Percentiles rank a stretch among this genome's conserved stretches.
Evolutionary conservation across 345 rosid species (phyloP).

Genomic region (Lepidium aucheri): DNA sequence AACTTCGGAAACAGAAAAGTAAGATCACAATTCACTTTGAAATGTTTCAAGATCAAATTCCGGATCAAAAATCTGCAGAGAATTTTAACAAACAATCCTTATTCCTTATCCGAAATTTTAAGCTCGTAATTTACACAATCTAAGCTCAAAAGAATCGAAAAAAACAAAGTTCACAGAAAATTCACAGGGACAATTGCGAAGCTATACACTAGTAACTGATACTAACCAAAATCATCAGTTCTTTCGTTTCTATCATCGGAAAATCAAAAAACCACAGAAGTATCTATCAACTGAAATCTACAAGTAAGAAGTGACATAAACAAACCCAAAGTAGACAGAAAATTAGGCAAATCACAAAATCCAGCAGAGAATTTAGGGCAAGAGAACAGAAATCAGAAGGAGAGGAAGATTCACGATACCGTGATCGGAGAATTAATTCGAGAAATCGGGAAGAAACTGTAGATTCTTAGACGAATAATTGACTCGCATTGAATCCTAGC

Average conservation of each 20-base stretch:
- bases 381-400: background rate
- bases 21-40: constrained; percentile 8
- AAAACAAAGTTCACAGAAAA: background rate
- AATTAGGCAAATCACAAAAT: constrained; percentile 1
- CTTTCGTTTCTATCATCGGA: constrained; percentile 16
- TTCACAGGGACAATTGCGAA: background rate
- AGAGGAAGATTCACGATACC: constrained; percentile 25
- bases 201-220: background rate
- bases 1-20: background rate
- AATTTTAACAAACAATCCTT: constrained; percentile 1
- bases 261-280: constrained; percentile 11
- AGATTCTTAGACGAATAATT: constrained; percentile 3
- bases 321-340: background rate
- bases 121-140: constrained; percentile 1
- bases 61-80: constrained; percentile 17
- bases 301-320: background rate
- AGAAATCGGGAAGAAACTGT: background rate
- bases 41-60: background rate
- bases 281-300: constrained; percentile 6
- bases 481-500: constrained; percentile 28
- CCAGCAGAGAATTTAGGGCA: constrained; percentile 22
- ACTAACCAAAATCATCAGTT: constrained; percentile 16
- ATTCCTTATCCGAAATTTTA: background rate
- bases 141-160: constrained; percentile 17
- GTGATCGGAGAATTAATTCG: constrained; percentile 7